Percentiles rank a stretch among this genome's conserved stretches.
Conservation (phyloP, 202 grass and related monocot genomes). For the Digitaria exilis region DNA sequence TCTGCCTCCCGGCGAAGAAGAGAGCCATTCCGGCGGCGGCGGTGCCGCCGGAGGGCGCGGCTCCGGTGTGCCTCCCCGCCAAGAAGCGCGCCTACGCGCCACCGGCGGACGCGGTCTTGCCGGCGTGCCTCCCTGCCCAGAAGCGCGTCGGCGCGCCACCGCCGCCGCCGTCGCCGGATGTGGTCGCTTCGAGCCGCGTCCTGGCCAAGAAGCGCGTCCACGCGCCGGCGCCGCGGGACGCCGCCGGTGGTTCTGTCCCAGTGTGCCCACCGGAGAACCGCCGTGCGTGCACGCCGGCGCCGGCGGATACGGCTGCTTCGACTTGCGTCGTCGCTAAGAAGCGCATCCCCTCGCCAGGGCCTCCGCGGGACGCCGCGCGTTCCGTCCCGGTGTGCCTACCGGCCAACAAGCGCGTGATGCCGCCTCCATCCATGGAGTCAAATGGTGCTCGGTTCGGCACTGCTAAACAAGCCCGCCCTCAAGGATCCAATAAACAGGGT, state of each 20-base stretch:
- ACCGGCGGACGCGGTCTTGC: neutral
- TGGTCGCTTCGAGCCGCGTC: neutral
- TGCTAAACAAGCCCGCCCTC: constrained; percentile 5
- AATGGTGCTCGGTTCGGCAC: constrained; percentile 9
- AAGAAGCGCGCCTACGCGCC: constrained; percentile 51
- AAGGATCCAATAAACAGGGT: neutral
- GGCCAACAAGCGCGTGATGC: constrained; percentile 66
- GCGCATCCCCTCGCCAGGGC: neutral
- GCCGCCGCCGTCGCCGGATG: neutral
- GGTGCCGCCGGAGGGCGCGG: neutral
- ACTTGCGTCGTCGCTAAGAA: constrained; percentile 49
- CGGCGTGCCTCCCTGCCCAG: constrained; percentile 32
- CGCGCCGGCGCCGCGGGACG: neutral
- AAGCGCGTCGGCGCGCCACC: constrained; percentile 25
- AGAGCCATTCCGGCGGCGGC: neutral
- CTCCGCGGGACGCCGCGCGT: neutral
- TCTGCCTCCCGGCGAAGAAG: constrained; percentile 70
- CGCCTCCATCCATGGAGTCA: constrained; percentile 1
- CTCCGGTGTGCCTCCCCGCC: constrained; percentile 36
- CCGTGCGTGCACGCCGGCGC: neutral
- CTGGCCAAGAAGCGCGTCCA: constrained; percentile 55
- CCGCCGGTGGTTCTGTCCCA: neutral
- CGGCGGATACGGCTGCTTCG: too few species aligned
- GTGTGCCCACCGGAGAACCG: constrained; percentile 42
- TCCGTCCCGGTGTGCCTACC: constrained; percentile 40